These are phyloP conservation scores for Penicillium mononematosum DNA, from an alignment of 495 filamentous ascomycete genomes.

Conservation along the genomic window DNA sequence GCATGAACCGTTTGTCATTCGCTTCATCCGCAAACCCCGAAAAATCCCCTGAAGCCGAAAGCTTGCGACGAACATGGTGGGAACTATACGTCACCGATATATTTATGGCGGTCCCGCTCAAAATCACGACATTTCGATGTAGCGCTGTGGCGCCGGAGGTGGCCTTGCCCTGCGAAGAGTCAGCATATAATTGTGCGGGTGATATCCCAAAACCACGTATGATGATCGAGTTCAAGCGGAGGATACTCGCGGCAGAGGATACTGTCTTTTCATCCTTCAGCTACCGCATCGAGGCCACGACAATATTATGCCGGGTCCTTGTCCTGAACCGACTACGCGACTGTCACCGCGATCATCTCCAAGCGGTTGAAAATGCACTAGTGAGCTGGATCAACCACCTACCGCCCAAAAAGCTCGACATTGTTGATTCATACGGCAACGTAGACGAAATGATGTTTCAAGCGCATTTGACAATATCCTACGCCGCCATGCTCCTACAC, in stretches of 20 bases:
- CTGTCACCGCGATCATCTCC: slow-evolving; percentile 41
- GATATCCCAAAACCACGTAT: slow-evolving; percentile 32
- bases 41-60: slow-evolving; percentile 38
- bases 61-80: slow-evolving; percentile 45
- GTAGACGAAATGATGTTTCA: slow-evolving; percentile 51
- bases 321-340: slow-evolving; percentile 39
- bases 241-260: slow-evolving; percentile 39
- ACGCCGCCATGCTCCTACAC: slow-evolving; percentile 45
- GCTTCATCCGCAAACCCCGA: slow-evolving; percentile 25
- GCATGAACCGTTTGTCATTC: slow-evolving; percentile 39
- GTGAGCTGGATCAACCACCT: slow-evolving; percentile 48
- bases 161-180: slow-evolving; percentile 41
- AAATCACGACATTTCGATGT: slow-evolving; percentile 31
- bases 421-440: slow-evolving; percentile 45
- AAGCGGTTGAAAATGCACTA: slow-evolving; percentile 46
- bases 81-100: slow-evolving; percentile 43
- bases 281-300: slow-evolving; percentile 45
- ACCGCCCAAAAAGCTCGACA: slow-evolving; percentile 40
- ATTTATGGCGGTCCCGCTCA: slow-evolving; percentile 35
- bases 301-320: slow-evolving; percentile 38
- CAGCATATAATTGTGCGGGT: slow-evolving; percentile 28
- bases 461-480: slow-evolving; percentile 41
- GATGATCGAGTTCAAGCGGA: slow-evolving; percentile 37
- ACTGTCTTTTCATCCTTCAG: slow-evolving; percentile 41
- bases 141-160: slow-evolving; percentile 37